Percentiles rank a stretch among this genome's conserved stretches.
phyloP scores from a whole-genome alignment of 1,139 yeast species.

The Hyphopichia burtonii region DNA sequence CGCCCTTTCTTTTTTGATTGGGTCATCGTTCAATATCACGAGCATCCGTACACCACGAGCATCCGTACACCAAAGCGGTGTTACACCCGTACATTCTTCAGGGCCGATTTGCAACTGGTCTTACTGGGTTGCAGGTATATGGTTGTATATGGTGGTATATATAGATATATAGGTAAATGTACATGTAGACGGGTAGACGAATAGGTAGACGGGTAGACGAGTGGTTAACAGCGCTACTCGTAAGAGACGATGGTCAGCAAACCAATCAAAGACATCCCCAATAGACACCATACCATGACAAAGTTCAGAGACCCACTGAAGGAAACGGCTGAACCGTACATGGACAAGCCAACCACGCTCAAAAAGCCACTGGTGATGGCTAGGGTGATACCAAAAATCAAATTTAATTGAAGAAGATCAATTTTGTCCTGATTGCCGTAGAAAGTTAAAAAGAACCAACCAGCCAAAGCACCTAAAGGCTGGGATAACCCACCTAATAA shows the following conservation, averaged over 20 bases:
- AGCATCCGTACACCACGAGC: too few relatives aligned
- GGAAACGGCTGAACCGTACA: slow-evolving; percentile 76
- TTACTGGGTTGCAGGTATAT: too few relatives aligned
- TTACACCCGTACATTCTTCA: too few relatives aligned
- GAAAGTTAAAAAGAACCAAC: slow-evolving; percentile 54
- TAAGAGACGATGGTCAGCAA: slow-evolving; percentile 16
- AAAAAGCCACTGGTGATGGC: slow-evolving; percentile 83
- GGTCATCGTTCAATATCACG: too few relatives aligned
- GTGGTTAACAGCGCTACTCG: slow-evolving; percentile 1
- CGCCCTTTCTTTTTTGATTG: too few relatives aligned
- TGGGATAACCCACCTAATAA: slow-evolving; percentile 81
- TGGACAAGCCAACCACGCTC: slow-evolving; percentile 75
- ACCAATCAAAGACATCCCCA: slow-evolving; percentile 46
- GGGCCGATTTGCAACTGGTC: too few relatives aligned
- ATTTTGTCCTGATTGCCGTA: slow-evolving; percentile 32
- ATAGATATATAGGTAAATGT: too few relatives aligned
- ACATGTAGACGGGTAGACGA: too few relatives aligned
- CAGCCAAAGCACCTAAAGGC: slow-evolving; percentile 83
- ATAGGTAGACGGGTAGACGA: too few relatives aligned
- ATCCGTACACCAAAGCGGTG: too few relatives aligned
- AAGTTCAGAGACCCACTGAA: slow-evolving; percentile 59
- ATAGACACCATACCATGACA: slow-evolving; percentile 52
- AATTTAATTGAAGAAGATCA: slow-evolving; percentile 33
- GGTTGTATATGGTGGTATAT: too few relatives aligned
- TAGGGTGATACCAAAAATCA: slow-evolving; percentile 63